These are phyloP conservation scores for Mesembryanthemum crystallinum DNA, from an alignment of 148 eudicot genomes.

Conservation along the genomic window DNA sequence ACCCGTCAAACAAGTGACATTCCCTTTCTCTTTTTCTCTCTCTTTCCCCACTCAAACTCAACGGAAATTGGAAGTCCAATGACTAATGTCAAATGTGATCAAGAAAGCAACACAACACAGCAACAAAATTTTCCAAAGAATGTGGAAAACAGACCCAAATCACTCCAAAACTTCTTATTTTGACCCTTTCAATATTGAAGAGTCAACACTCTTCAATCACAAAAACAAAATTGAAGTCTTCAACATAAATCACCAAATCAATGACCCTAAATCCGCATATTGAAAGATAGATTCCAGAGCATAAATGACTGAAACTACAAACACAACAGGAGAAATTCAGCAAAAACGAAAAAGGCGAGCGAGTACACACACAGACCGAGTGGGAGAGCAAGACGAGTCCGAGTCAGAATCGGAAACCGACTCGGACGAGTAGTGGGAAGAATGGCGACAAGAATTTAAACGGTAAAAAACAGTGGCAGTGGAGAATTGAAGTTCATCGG, in stretches of 20 bases:
- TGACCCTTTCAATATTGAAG: conserved; percentile 30
- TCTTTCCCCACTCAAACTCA: conserved; percentile 6
- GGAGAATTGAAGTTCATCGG: conserved; percentile 17
- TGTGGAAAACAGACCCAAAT: conserved; percentile 15
- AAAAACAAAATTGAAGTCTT: neutral
- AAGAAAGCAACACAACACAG: neutral
- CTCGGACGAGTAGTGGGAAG: neutral
- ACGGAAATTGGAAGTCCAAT: conserved; percentile 17
- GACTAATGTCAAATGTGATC: conserved; percentile 19
- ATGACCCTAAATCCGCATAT: neutral
- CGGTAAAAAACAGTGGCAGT: too few species aligned
- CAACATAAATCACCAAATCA: conserved; percentile 6
- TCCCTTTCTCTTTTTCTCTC: too few species aligned
- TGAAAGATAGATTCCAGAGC: neutral
- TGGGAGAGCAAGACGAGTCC: too few species aligned
- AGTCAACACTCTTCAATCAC: conserved; percentile 24
- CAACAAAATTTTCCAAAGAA: conserved; percentile 6
- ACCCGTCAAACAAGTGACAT: conserved; percentile 29
- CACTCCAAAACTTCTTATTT: neutral
- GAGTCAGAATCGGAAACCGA: neutral
- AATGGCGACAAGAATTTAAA: too few species aligned
- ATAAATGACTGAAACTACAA: neutral
- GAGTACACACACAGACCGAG: too few species aligned
- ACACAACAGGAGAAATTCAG: too few species aligned
- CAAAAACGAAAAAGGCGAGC: neutral